These are phyloP conservation scores for Apodospora peruviana DNA, from an alignment of 495 filamentous ascomycete genomes.

Conservation along the genomic window DNA sequence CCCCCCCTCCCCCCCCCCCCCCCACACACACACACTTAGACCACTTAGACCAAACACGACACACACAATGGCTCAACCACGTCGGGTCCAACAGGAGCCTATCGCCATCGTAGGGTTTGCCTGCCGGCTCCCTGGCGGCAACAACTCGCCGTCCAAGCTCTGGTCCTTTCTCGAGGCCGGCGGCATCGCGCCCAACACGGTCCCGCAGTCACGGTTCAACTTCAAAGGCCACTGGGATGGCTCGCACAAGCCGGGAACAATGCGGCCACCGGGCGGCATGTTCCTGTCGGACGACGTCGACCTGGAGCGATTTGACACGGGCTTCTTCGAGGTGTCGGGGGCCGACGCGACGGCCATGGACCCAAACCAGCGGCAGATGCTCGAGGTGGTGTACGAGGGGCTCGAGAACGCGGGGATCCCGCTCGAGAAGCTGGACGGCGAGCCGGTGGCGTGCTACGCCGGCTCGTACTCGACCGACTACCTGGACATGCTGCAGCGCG, in stretches of 20 bases:
- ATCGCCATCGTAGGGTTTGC: constrained; percentile 42
- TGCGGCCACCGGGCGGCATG: constrained; percentile 12
- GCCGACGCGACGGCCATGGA: constrained; percentile 39
- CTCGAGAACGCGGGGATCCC: constrained; percentile 39
- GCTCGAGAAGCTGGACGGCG: constrained; percentile 13
- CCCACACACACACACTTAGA: background rate
- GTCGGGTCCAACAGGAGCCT: constrained; percentile 21
- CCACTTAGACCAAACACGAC: too few species aligned
- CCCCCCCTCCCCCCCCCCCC: background rate
- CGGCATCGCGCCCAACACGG: constrained; percentile 25
- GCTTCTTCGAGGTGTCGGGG: constrained; percentile 38
- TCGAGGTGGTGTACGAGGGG: constrained; percentile 45
- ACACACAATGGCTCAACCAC: background rate
- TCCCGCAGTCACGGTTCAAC: constrained; percentile 37
- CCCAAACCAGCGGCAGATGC: constrained; percentile 46
- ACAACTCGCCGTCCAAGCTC: constrained; percentile 26
- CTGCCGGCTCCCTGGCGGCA: constrained; percentile 41
- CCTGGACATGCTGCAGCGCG: constrained; percentile 26
- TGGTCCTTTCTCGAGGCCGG: constrained; percentile 40
- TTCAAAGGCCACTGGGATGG: constrained; percentile 23
- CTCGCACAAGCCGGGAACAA: constrained; percentile 12
- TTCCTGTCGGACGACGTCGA: constrained; percentile 24
- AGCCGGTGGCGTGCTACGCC: constrained; percentile 38
- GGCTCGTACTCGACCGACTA: constrained; percentile 57
- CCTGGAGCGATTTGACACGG: constrained; percentile 22